These are phyloP conservation scores for Stygiomarasmius scandens DNA, from an alignment of 1,284 basidiomycete genomes.

Conservation along the genomic window DNA sequence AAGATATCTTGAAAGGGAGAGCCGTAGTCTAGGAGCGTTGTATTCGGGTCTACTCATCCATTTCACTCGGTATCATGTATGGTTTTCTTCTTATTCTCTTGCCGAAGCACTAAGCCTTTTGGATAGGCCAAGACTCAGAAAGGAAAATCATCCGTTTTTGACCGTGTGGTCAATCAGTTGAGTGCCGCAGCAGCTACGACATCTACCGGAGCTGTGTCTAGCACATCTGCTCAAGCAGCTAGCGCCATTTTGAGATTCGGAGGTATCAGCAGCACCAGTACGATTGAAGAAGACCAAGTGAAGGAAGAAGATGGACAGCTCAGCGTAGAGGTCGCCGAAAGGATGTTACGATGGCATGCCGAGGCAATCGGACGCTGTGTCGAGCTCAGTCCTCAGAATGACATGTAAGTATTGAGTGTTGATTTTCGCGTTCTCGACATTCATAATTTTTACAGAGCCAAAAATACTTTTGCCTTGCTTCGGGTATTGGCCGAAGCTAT, in stretches of 20 bases:
- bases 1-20: constrained; percentile 92
- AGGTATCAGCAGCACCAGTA: constrained; percentile 63
- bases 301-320: constrained; percentile 83
- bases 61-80: constrained; percentile 90
- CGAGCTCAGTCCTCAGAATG: constrained; percentile 78
- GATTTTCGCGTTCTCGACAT: constrained; percentile 7
- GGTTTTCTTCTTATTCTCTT: constrained; percentile 30
- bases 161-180: constrained; percentile 91
- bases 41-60: constrained; percentile 76
- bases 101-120: too few species aligned
- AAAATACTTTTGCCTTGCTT: constrained; percentile 86
- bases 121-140: constrained; percentile 77
- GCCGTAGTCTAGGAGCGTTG: constrained; percentile 82
- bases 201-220: constrained; percentile 56
- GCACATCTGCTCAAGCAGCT: constrained; percentile 78
- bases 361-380: constrained; percentile 92
- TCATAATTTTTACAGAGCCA: constrained; percentile 64
- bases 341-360: constrained; percentile 94
- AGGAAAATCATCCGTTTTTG: constrained; percentile 87
- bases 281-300: constrained; percentile 70
- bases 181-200: constrained; percentile 75
- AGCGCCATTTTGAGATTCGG: constrained; percentile 83
- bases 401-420: constrained; percentile 69
- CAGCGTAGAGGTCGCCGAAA: constrained; percentile 78
- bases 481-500: constrained; percentile 90